phyloP scores from a whole-genome alignment of 1,284 basidiomycete species.

The Boletus sp. region DNA sequence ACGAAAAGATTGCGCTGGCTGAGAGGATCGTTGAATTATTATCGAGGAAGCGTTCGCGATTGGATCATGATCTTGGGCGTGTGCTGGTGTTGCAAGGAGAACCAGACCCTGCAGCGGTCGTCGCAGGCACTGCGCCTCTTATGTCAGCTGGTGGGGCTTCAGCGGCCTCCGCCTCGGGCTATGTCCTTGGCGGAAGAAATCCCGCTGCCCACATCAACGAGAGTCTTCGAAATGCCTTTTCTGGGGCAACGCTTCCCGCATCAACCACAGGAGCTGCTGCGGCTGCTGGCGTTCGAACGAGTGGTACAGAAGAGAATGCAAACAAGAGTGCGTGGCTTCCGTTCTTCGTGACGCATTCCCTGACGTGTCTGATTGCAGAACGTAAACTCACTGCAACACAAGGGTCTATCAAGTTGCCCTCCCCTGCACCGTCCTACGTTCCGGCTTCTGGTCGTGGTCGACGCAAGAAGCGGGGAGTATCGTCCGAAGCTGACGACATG shows the following conservation, averaged over 20 bases:
- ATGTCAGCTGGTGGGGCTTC: constrained; percentile 21
- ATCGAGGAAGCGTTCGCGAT: constrained; percentile 47
- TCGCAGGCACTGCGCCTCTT: constrained; percentile 22
- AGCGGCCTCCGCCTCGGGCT: constrained; percentile 24
- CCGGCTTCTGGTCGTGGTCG: constrained; percentile 33
- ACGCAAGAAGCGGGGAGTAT: constrained; percentile 39
- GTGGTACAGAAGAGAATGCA: constrained; percentile 24
- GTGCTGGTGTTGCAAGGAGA: constrained; percentile 57
- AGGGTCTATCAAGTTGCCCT: constrained; percentile 36
- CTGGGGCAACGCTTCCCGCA: constrained; percentile 30
- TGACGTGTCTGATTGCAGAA: constrained; percentile 23
- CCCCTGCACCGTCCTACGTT: constrained; percentile 34
- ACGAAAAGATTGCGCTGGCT: constrained; percentile 54
- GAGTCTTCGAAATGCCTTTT: constrained; percentile 41
- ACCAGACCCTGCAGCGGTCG: constrained; percentile 34
- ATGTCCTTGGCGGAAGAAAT: constrained; percentile 36
- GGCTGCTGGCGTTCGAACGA: constrained; percentile 14
- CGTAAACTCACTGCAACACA: constrained; percentile 29
- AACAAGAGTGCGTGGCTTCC: constrained; percentile 30
- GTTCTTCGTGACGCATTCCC: not conserved
- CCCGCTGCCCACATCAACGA: constrained; percentile 47
- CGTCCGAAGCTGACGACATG: constrained; percentile 33
- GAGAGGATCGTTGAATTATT: constrained; percentile 52
- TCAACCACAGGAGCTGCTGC: constrained; percentile 6
- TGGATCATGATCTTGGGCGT: constrained; percentile 53